Evolutionary conservation across 1,284 basidiomycete species (phyloP), one percentile per base, ranked within the genome.

Genomic region (Inonotus obliquus): DNA sequence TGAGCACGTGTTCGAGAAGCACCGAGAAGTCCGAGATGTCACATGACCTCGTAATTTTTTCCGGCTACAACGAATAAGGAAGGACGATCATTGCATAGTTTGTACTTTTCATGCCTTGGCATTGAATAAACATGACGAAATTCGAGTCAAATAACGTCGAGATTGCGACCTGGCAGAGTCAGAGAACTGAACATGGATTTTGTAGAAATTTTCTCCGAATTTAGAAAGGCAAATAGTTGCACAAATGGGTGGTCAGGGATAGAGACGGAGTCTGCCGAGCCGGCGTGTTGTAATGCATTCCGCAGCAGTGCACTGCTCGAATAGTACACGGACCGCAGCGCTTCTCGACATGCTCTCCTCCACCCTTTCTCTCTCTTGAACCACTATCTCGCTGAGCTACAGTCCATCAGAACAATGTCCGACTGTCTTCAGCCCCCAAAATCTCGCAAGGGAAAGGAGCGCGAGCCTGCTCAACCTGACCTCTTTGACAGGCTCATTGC

Each of bases 401-500:
- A n/a, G 19, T 32, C n/a, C 29, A 35, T 11, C 4, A 23, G 11
- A 29, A 57, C 23, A 1, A 63, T 63, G 62, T 17, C 58, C 19
- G 62, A 63, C 62, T 6, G 32, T 9, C 9, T 48, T 13, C 41
- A 41, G n/a, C 39, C 54, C 23, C 27, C 48, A 64, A 64, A 61
- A 55, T 60, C 62, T 44, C 58, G 62, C 58, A 75, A 73, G 60
- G 70, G 70, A 59, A 76, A 74, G 66, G 74, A 77, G 63, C 74
- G 73, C 45, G 76, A 79, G 39, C 61, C 67, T 53, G 67, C 65
- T 58, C 71, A 78, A 5, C 77, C 85, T 0, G 86, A 91, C 73
- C 71, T 92, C 45, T 86, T 84, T 45, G 83, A 89, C 70, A 81
- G 79, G 65, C 76, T 91, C 44, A 78, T 85, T 63, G 84, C 85